phyloP scores from a whole-genome alignment of 2,329 filamentous ascomycete species.

The Ceratocystis huliohia region DNA sequence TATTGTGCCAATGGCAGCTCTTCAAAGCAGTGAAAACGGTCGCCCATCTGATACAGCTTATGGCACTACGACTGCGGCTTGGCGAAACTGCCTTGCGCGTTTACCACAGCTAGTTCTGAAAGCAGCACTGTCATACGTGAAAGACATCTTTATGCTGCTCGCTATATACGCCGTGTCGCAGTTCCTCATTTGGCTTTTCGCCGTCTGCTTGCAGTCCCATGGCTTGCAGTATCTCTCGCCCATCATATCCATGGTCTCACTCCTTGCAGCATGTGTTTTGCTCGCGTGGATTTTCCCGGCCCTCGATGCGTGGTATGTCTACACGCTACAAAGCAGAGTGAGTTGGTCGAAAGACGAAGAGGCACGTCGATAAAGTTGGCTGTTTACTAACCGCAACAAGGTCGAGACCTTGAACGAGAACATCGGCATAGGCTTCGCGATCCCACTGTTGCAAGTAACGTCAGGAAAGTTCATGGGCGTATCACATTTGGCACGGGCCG shows the following conservation, averaged over 20 bases:
- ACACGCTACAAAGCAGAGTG: conserved; percentile 14
- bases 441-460: conserved; percentile 38
- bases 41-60: background rate
- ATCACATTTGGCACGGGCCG: conserved; percentile 32
- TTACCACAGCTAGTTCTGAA: background rate
- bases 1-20: too few relatives aligned
- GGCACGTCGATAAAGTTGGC: too few relatives aligned
- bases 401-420: conserved; percentile 40
- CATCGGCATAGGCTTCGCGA: conserved; percentile 39
- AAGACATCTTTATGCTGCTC: background rate
- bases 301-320: conserved; percentile 26
- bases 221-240: conserved; percentile 23
- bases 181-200: conserved; percentile 36
- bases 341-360: background rate
- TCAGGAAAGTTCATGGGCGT: conserved; percentile 27
- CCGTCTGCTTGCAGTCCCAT: conserved; percentile 27
- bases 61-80: background rate
- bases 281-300: conserved; percentile 18
- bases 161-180: conserved; percentile 32
- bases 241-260: background rate
- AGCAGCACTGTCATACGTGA: background rate
- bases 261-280: background rate
- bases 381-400: conserved; percentile 28
- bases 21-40: too few relatives aligned
- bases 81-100: background rate